Percentiles rank a stretch among this genome's conserved stretches.
Conservation (phyloP, 306 rosid genomes). For the Dalbergia cultrata region DNA sequence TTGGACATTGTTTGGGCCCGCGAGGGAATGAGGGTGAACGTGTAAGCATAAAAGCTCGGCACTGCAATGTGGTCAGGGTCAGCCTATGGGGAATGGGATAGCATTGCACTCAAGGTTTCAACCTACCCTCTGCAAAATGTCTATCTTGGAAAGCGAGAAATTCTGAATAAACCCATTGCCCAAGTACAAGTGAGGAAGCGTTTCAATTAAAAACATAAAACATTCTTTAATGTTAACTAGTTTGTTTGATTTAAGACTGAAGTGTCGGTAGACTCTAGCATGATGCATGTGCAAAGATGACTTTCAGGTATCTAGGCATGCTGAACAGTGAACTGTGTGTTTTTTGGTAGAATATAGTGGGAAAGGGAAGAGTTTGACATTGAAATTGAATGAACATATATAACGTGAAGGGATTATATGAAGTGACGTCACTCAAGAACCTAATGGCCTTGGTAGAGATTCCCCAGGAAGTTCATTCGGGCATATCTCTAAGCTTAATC, state of each 20-base stretch:
- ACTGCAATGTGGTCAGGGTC: no score
- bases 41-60: no score
- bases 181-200: background rate
- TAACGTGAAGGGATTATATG: no score
- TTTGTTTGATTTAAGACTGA: background rate
- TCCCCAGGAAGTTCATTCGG: no score
- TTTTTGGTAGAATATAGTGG: background rate
- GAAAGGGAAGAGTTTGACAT: background rate
- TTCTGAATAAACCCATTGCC: background rate
- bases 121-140: background rate
- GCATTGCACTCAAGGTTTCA: background rate
- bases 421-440: background rate
- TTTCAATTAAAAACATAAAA: background rate
- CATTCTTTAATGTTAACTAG: background rate
- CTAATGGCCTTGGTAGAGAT: background rate
- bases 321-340: no score
- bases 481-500: no score
- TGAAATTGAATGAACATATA: background rate
- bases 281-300: background rate
- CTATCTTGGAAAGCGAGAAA: background rate
- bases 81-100: no score
- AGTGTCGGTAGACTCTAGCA: background rate
- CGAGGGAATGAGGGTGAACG: background rate
- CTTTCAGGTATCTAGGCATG: no score
- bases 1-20: background rate